Evolutionary conservation across 1,284 basidiomycete species (phyloP).

Genomic region (Pholiota adiposa): DNA sequence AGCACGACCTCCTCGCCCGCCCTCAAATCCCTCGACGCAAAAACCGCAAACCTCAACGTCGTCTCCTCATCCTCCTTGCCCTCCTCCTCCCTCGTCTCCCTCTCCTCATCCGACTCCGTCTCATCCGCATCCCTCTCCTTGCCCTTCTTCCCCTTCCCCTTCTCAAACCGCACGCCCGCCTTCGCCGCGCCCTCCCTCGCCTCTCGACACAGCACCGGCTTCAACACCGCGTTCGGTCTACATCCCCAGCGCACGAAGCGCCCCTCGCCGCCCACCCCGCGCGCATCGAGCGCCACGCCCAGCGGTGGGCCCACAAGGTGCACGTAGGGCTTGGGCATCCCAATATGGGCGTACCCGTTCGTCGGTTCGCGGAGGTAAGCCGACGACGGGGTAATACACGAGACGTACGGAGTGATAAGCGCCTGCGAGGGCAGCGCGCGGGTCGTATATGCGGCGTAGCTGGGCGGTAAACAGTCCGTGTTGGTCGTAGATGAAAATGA

Average conservation of each 20-base stretch:
- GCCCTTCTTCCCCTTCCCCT: constrained; percentile 10
- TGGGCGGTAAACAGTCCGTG: constrained; percentile 49
- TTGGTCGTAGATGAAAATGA: constrained; percentile 33
- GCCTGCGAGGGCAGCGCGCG: constrained; percentile 58
- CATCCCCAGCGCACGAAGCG: constrained; percentile 87
- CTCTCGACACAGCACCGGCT: constrained; percentile 70
- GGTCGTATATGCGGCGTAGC: constrained; percentile 55
- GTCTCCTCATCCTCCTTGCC: constrained; percentile 28
- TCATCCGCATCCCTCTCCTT: constrained; percentile 14
- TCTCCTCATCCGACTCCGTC: neutral
- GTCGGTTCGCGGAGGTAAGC: constrained; percentile 68
- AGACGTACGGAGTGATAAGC: constrained; percentile 62
- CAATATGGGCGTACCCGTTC: constrained; percentile 72
- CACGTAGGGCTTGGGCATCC: constrained; percentile 79
- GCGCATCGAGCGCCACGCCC: constrained; percentile 81
- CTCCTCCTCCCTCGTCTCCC: neutral
- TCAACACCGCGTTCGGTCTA: constrained; percentile 86
- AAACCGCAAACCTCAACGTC: constrained; percentile 80
- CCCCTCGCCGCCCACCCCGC: constrained; percentile 76
- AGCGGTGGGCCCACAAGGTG: constrained; percentile 83
- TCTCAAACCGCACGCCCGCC: constrained; percentile 13
- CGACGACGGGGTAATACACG: constrained; percentile 62
- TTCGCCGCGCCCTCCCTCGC: constrained; percentile 9
- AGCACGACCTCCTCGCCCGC: constrained; percentile 88
- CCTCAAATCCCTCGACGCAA: constrained; percentile 79